A percentile compares a stretch with the other conserved stretches of the same genome.
These are phyloP conservation scores for Podila horticola DNA, from an alignment of 192 early-diverging fungal species.

Conservation along the genomic window DNA sequence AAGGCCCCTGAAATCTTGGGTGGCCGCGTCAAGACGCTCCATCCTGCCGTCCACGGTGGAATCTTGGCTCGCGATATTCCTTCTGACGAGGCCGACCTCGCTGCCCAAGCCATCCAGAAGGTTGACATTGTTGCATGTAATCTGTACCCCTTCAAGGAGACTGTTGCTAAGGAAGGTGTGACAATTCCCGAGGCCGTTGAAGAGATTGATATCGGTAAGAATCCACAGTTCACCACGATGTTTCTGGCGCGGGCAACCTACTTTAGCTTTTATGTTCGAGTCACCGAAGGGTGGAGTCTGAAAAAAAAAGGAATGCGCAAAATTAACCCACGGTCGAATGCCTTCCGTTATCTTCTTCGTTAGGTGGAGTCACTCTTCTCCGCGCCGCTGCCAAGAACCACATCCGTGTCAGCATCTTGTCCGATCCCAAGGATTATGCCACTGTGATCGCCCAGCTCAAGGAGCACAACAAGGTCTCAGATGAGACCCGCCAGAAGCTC, in stretches of 20 bases:
- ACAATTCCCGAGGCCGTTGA: constrained; percentile 96
- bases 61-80: constrained; percentile 91
- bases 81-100: constrained; percentile 88
- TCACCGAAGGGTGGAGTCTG: constrained; percentile 3
- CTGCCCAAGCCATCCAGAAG: constrained; percentile 87
- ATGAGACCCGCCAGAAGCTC: constrained; percentile 77
- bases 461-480: constrained; percentile 63
- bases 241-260: neutral
- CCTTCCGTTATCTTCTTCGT: neutral
- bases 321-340: neutral
- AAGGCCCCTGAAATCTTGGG: constrained; percentile 99
- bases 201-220: constrained; percentile 95
- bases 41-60: constrained; percentile 98
- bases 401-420: constrained; percentile 90
- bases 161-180: constrained; percentile 87
- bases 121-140: constrained; percentile 98
- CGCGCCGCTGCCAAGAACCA: constrained; percentile 99
- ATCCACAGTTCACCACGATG: constrained; percentile 6
- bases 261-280: neutral
- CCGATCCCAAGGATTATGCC: constrained; percentile 93
- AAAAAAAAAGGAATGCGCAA: neutral
- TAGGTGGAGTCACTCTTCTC: constrained; percentile 95
- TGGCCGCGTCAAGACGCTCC: constrained; percentile 98
- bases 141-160: constrained; percentile 98
- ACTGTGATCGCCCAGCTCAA: constrained; percentile 81